Evolutionary conservation across 2,329 filamentous ascomycete genomes (phyloP).

Genomic region (Fusarium sambucinum): DNA sequence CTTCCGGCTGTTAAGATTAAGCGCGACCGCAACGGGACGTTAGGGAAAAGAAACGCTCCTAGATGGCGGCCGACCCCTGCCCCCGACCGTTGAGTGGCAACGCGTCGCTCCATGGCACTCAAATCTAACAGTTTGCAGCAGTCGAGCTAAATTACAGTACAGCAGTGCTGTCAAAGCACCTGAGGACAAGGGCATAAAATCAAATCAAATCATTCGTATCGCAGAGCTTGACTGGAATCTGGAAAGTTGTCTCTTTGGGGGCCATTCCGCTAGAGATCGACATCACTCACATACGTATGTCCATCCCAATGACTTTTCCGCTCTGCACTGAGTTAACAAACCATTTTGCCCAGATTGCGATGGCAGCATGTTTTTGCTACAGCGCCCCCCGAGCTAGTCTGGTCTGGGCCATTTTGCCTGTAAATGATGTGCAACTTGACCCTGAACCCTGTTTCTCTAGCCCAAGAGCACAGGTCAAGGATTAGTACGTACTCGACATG

Average conservation of each 20-base stretch:
- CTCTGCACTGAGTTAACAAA: not conserved
- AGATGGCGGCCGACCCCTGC: constrained; percentile 40
- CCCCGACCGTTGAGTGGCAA: constrained; percentile 33
- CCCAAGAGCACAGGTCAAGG: constrained; percentile 14
- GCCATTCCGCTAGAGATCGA: constrained; percentile 23
- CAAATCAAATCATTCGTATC: not conserved
- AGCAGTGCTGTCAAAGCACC: not conserved
- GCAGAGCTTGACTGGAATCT: not conserved
- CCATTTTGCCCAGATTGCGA: constrained; percentile 4
- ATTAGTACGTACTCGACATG: constrained; percentile 12
- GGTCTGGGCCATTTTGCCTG: constrained; percentile 26
- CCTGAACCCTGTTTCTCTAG: constrained; percentile 18
- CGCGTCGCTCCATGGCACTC: constrained; percentile 32
- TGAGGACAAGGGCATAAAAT: constrained; percentile 7
- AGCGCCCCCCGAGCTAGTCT: not conserved
- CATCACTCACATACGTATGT: constrained; percentile 1
- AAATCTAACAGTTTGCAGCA: constrained; percentile 8
- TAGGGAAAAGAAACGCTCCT: constrained; percentile 11
- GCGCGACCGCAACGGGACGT: constrained; percentile 22
- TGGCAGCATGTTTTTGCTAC: not conserved
- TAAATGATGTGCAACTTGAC: constrained; percentile 20
- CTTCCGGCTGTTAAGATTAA: constrained; percentile 30
- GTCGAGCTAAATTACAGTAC: constrained; percentile 1
- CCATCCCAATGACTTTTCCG: constrained; percentile 12
- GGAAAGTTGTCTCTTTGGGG: constrained; percentile 17